Percentiles rank a stretch among this genome's conserved stretches.
Conservation (phyloP, 768 basidiomycete species). For the Mycena rosella region DNA sequence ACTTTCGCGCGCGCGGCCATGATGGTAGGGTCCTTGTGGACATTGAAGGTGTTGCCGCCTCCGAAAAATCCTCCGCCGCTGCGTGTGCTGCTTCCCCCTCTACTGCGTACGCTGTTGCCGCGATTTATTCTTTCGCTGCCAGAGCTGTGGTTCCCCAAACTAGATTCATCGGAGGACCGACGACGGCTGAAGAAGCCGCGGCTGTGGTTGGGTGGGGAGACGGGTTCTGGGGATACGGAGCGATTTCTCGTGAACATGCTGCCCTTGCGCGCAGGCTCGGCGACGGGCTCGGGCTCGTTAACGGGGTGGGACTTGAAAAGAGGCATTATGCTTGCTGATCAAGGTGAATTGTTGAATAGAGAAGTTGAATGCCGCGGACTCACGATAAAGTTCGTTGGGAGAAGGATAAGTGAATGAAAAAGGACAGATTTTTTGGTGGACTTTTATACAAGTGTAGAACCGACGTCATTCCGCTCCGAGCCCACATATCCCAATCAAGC, state of each 20-base stretch:
- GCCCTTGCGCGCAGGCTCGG: conserved; percentile 37
- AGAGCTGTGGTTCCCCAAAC: conserved; percentile 18
- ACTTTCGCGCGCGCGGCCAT: conserved; percentile 53
- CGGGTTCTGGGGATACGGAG: conserved; percentile 32
- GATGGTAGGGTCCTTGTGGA: conserved; percentile 52
- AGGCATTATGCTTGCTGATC: conserved; percentile 35
- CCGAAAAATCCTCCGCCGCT: conserved; percentile 34
- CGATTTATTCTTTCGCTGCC: neutral
- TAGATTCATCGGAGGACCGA: conserved; percentile 37
- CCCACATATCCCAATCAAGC: too few relatives aligned
- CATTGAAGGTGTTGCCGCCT: conserved; percentile 24
- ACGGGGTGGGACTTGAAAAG: conserved; percentile 40
- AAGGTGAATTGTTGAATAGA: neutral
- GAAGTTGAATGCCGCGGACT: neutral
- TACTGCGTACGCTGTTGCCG: conserved; percentile 23
- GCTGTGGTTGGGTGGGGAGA: conserved; percentile 22
- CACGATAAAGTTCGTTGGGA: neutral
- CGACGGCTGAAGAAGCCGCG: conserved; percentile 38
- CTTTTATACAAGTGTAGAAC: too few relatives aligned
- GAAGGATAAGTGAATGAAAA: too few relatives aligned
- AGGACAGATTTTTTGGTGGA: too few relatives aligned
- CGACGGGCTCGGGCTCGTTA: conserved; percentile 27
- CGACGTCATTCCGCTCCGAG: too few relatives aligned
- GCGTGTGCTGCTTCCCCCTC: conserved; percentile 21
- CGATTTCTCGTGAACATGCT: conserved; percentile 39